Evolutionary conservation across 164 flowering plant species (phyloP).

Genomic region (Tetrastigma voinierianum): DNA sequence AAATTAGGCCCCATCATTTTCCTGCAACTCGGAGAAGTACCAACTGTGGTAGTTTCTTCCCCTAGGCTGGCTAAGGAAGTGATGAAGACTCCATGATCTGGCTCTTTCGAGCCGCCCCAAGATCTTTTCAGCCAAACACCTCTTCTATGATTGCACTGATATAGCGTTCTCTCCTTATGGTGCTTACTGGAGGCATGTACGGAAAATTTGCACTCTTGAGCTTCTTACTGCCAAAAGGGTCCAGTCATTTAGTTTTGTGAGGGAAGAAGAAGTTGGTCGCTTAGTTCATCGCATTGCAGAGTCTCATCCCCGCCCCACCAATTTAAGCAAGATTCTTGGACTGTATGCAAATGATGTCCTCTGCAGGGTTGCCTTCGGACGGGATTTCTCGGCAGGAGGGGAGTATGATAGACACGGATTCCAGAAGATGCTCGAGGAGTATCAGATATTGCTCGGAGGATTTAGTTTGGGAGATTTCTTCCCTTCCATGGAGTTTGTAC

Average conservation of each 20-base stretch:
- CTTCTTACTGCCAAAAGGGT: conserved; percentile 48
- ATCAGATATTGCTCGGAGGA: conserved; percentile 53
- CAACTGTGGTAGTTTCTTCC: no score
- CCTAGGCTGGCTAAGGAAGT: no score
- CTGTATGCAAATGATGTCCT: conserved; percentile 39
- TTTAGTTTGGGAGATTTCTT: conserved; percentile 57
- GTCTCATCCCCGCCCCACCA: conserved; percentile 18
- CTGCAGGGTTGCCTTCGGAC: conserved; percentile 48
- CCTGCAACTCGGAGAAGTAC: no score
- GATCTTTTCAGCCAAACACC: conserved; percentile 27
- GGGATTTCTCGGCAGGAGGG: conserved; percentile 43
- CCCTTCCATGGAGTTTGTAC: conserved; percentile 50
- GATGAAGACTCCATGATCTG: conserved; percentile 31
- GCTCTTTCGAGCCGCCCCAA: conserved; percentile 44
- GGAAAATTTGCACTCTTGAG: conserved; percentile 49
- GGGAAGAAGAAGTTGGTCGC: conserved; percentile 53
- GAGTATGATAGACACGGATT: conserved; percentile 47
- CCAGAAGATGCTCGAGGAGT: conserved; percentile 49
- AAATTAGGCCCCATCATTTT: not conserved
- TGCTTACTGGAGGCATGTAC: conserved; percentile 53
- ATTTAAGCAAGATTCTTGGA: conserved; percentile 35
- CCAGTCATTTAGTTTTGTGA: conserved; percentile 34
- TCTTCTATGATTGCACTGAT: conserved; percentile 45
- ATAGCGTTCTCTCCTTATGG: conserved; percentile 54
- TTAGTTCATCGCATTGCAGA: conserved; percentile 30